These are phyloP conservation scores for Cryptococcus sp. DNA, from an alignment of 1,284 basidiomycete species.

Conservation along the genomic window DNA sequence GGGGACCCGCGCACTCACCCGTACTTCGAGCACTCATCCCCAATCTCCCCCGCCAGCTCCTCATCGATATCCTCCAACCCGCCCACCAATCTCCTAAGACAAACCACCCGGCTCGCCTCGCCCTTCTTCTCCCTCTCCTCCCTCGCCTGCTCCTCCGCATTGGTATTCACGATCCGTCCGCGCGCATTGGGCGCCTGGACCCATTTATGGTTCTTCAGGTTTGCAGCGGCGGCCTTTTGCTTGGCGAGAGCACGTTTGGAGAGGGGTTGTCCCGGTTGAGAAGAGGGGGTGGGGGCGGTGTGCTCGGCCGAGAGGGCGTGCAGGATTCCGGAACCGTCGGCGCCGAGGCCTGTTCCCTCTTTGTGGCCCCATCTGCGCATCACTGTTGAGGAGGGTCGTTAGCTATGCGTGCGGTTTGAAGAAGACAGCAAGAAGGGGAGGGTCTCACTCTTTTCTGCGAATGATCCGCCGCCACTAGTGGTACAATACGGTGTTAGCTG, in stretches of 20 bases:
- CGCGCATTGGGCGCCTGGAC: conserved; percentile 53
- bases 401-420: conserved; percentile 67
- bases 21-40: conserved; percentile 53
- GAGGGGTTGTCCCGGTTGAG: conserved; percentile 20
- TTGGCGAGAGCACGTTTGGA: conserved; percentile 42
- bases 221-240: conserved; percentile 40
- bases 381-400: conserved; percentile 49
- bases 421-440: background rate
- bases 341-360: conserved; percentile 84
- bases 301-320: conserved; percentile 76
- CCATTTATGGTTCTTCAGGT: conserved; percentile 38
- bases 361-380: conserved; percentile 82
- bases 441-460: conserved; percentile 45
- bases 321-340: conserved; percentile 75
- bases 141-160: conserved; percentile 67
- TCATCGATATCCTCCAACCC: conserved; percentile 77
- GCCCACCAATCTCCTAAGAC: conserved; percentile 82
- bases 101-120: conserved; percentile 80
- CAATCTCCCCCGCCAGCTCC: conserved; percentile 80
- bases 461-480: conserved; percentile 31
- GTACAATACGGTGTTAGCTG: background rate
- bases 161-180: conserved; percentile 82
- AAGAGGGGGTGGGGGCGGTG: conserved; percentile 52
- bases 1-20: too few relatives aligned
- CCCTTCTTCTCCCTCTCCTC: conserved; percentile 77